Evolutionary conservation across 1,284 basidiomycete genomes (phyloP), one percentile per base, ranked within the genome.

Genomic region (Fomitopsis schrenkii): DNA sequence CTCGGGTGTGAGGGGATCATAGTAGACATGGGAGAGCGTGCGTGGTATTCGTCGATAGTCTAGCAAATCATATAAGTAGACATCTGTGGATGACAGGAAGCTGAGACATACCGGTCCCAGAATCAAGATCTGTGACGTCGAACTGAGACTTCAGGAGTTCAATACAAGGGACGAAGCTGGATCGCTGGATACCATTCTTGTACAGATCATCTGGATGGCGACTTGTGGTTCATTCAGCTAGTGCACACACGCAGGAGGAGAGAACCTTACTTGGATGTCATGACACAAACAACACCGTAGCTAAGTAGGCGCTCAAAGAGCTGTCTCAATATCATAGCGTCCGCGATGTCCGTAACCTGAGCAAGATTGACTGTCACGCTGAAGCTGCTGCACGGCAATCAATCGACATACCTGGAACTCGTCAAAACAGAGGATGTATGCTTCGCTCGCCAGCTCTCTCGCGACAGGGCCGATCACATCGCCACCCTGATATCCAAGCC

Each of bases 201-300:
- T 99, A 99, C 0, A 99, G 82, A 48, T 98, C 94, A 71, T 97
- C 90, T 3, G 97, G 97, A 74, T 97, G 95, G 60, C 97, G 97
- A 76, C 96, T 98, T 69, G 58, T 19, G 9, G 35, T 2, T 36
- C 45, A 22, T n/a, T 28, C 30, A 57, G 36, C 48, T 59, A n/a
- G 57, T 38, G 61, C 35, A 54, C 26, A 59, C 57, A 35, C 38
- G 33, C n/a, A 64, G 74, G 17, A 30, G 4, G 22, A 2, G 7
- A 4, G 12, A 33, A 22, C 46, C 87, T 72, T 65, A 97, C 95
- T 99, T 99, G 58, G 95, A 98, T 0, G 97, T 99, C 81, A 98
- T 93, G 53, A 99, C 90, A 69, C 88, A 93, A 28, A 99, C 88
- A 3, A 98, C 95, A 7, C 97, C 97, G 67, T 91, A 89, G 55